These are phyloP conservation scores for Lactarius tabidus DNA, from an alignment of 768 basidiomycete species.

Conservation along the genomic window DNA sequence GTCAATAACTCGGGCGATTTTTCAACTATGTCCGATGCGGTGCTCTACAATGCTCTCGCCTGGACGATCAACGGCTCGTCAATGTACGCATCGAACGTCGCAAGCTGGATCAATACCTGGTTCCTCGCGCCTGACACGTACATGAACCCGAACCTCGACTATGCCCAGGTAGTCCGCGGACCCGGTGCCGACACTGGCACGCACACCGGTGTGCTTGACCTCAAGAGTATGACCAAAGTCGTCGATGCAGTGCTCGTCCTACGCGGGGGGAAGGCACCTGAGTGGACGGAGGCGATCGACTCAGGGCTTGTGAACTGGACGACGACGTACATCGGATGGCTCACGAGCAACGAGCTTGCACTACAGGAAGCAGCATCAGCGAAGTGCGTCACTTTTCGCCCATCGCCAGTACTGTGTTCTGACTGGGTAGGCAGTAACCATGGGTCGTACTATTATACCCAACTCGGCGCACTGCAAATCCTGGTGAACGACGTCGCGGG, in stretches of 20 bases:
- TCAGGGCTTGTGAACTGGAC: conserved; percentile 30
- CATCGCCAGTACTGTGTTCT: neutral
- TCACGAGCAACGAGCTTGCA: conserved; percentile 27
- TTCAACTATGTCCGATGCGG: conserved; percentile 31
- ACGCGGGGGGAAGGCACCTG: conserved; percentile 24
- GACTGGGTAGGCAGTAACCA: conserved; percentile 30
- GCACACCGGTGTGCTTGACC: conserved; percentile 24
- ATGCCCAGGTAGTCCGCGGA: conserved; percentile 24
- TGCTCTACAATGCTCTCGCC: conserved; percentile 34
- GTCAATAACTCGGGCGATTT: conserved; percentile 33
- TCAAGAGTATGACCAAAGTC: conserved; percentile 31
- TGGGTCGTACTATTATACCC: conserved; percentile 32
- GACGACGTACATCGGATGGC: conserved; percentile 31
- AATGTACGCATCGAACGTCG: conserved; percentile 28
- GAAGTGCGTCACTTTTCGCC: conserved; percentile 28
- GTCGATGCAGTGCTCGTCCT: conserved; percentile 30
- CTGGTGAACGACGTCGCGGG: conserved; percentile 29
- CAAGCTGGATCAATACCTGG: conserved; percentile 31
- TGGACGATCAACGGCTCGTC: conserved; percentile 31
- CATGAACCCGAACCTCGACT: conserved; percentile 33
- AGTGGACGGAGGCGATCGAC: conserved; percentile 30
- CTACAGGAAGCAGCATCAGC: conserved; percentile 23
- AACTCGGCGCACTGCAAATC: conserved; percentile 31
- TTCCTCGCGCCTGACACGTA: conserved; percentile 32
- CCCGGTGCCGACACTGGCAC: conserved; percentile 1